These are phyloP conservation scores for Rhizomucor miehei DNA, from an alignment of 371 early-diverging fungal species.

Conservation along the genomic window DNA sequence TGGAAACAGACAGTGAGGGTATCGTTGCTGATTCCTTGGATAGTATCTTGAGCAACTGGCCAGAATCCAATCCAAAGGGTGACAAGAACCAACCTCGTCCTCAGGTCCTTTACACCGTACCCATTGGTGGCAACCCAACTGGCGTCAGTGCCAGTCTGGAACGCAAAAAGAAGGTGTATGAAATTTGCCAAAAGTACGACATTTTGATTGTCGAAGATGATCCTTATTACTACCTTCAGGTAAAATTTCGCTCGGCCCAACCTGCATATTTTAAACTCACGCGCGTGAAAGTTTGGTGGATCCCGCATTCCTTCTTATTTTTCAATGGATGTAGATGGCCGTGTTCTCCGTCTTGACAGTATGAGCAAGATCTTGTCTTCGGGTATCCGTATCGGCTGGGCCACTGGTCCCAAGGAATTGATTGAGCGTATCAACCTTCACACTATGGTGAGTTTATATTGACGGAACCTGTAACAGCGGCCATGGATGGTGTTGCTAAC, in stretches of 20 bases:
- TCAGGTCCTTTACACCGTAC: slow-evolving; percentile 57
- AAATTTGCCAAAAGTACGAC: slow-evolving; percentile 58
- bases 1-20: slow-evolving; percentile 54
- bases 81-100: slow-evolving; percentile 45
- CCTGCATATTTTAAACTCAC: background rate
- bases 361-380: slow-evolving; percentile 79
- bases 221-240: slow-evolving; percentile 78
- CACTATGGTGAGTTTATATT: slow-evolving; percentile 54
- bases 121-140: slow-evolving; percentile 75
- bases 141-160: slow-evolving; percentile 63
- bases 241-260: slow-evolving; percentile 1
- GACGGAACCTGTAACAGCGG: background rate
- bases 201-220: slow-evolving; percentile 79
- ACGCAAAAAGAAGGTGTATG: slow-evolving; percentile 63
- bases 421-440: slow-evolving; percentile 72
- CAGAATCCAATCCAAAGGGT: slow-evolving; percentile 22
- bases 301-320: slow-evolving; percentile 62
- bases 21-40: slow-evolving; percentile 51
- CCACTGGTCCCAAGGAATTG: slow-evolving; percentile 66
- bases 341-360: slow-evolving; percentile 83
- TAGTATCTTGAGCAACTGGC: slow-evolving; percentile 48
- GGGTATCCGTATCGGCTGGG: slow-evolving; percentile 80
- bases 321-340: slow-evolving; percentile 74
- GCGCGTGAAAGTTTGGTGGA: slow-evolving; percentile 14
- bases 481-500: too few relatives aligned